phyloP scores from a whole-genome alignment of 805 yeast genomes.

The Candida coleopterorum region DNA sequence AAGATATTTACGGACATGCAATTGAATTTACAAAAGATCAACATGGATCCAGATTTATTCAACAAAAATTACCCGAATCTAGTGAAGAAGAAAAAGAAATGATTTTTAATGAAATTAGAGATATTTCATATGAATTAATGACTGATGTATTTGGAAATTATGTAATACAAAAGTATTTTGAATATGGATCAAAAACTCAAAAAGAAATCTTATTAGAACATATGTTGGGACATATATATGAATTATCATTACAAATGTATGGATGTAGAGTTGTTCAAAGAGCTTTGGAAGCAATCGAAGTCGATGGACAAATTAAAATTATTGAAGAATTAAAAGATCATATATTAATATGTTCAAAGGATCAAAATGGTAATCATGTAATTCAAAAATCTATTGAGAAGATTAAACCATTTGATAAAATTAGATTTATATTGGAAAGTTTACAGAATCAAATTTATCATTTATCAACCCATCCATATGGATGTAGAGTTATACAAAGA shows the following conservation, averaged over 20 bases:
- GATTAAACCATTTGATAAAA: constrained; percentile 58
- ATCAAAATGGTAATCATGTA: constrained; percentile 97
- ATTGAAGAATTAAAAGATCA: constrained; percentile 69
- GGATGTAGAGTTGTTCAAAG: constrained; percentile 97
- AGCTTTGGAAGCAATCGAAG: constrained; percentile 71
- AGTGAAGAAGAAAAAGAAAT: constrained; percentile 67
- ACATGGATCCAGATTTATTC: constrained; percentile 95
- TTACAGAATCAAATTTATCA: constrained; percentile 72
- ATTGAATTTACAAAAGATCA: constrained; percentile 93
- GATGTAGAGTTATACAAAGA: constrained; percentile 95
- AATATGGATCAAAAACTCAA: constrained; percentile 70
- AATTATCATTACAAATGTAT: constrained; percentile 87
- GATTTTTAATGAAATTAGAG: constrained; percentile 79
- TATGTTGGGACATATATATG: constrained; percentile 71
- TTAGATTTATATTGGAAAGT: constrained; percentile 69
- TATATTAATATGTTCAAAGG: constrained; percentile 59
- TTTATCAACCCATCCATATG: constrained; percentile 92
- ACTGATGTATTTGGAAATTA: constrained; percentile 98
- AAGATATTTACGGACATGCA: constrained; percentile 80
- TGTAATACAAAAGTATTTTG: constrained; percentile 92
- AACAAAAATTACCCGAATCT: constrained; percentile 72
- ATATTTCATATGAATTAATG: constrained; percentile 70
- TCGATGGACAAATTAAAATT: constrained; percentile 61
- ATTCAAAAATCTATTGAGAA: constrained; percentile 91
- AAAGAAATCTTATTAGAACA: constrained; percentile 59